Percentiles rank a stretch among this genome's conserved stretches.
phyloP scores from a whole-genome alignment of 176 grass and related monocot genomes.

The Ensete glaucum region DNA sequence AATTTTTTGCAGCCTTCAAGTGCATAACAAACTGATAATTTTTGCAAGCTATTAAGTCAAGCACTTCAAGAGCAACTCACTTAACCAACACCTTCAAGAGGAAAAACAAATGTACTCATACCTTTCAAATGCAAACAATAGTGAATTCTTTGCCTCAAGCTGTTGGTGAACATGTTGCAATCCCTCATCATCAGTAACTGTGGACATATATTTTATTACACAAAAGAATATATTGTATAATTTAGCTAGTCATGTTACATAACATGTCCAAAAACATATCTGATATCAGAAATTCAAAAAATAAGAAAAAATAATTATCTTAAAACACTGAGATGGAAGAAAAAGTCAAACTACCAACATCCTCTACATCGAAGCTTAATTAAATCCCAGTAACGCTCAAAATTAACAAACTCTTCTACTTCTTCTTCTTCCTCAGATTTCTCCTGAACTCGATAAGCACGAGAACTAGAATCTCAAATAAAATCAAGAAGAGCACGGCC shows the following conservation, averaged over 20 bases:
- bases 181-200: conserved; percentile 80
- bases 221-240: background rate
- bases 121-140: conserved; percentile 69
- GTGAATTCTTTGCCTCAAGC: conserved; percentile 68
- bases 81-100: background rate
- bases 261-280: background rate
- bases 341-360: conserved; percentile 96
- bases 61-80: background rate
- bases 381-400: conserved; percentile 99
- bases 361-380: conserved; percentile 99
- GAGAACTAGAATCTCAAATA: conserved; percentile 60
- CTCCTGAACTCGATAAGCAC: conserved; percentile 48
- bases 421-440: conserved; percentile 95
- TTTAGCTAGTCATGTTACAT: background rate
- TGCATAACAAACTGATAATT: background rate
- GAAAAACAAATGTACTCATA: conserved; percentile 9
- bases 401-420: conserved; percentile 99
- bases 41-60: background rate
- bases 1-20: background rate
- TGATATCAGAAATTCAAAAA: conserved; percentile 11
- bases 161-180: conserved; percentile 81
- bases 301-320: conserved; percentile 24
- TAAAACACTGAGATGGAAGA: conserved; percentile 25
- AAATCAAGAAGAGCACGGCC: conserved; percentile 94
- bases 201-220: conserved; percentile 16